Evolutionary conservation across 2,329 filamentous ascomycete species (phyloP).

Genomic region (Curvularia hawaiiensis): DNA sequence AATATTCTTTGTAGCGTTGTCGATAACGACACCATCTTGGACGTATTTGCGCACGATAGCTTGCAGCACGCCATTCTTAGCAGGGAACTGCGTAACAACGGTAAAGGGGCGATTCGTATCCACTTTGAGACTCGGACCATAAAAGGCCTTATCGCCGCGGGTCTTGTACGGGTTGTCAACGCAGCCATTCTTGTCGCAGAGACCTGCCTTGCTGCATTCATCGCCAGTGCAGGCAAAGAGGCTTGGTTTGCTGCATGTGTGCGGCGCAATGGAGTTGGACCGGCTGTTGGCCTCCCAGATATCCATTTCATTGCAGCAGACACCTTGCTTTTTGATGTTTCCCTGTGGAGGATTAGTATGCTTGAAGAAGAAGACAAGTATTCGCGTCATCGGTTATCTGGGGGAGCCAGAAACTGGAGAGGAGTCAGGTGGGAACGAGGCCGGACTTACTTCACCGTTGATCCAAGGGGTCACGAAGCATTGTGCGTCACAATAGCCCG

Average conservation of each 20-base stretch:
- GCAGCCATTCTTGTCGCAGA: conserved; percentile 47
- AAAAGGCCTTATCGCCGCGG: conserved; percentile 32
- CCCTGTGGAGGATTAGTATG: conserved; percentile 48
- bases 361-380: conserved; percentile 14
- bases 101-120: conserved; percentile 66
- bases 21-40: conserved; percentile 64
- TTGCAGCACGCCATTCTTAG: conserved; percentile 60
- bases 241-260: conserved; percentile 54
- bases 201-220: conserved; percentile 43
- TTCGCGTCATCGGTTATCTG: background rate
- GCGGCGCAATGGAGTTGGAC: conserved; percentile 55
- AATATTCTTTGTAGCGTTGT: conserved; percentile 56
- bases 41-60: conserved; percentile 70
- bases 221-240: conserved; percentile 52
- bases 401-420: background rate
- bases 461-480: conserved; percentile 53
- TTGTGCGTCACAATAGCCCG: conserved; percentile 59
- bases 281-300: conserved; percentile 61
- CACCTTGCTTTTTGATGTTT: conserved; percentile 52
- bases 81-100: conserved; percentile 71
- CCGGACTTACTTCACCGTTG: conserved; percentile 42
- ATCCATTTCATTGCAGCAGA: conserved; percentile 62
- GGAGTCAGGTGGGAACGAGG: background rate
- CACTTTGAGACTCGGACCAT: conserved; percentile 51
- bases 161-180: conserved; percentile 42